Evolutionary conservation across 2,329 filamentous ascomycete genomes (phyloP), one percentile per base, ranked within the genome.

Genomic region (Byssochlamys sp.): DNA sequence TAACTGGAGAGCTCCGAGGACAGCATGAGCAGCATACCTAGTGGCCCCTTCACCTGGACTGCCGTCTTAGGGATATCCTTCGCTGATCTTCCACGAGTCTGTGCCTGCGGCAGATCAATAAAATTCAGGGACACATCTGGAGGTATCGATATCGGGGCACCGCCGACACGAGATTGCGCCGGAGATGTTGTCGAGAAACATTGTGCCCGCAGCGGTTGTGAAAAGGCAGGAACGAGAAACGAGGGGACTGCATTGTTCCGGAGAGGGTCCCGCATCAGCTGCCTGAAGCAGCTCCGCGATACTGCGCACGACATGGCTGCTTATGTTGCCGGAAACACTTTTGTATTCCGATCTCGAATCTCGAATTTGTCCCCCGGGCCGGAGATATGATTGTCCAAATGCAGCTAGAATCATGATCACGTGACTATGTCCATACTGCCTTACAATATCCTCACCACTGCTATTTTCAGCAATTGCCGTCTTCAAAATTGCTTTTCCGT

Each of bases 131-230:
- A 87, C 58, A 99, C 94, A 61, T 90, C 89, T 0, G 89, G 86
- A 0, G 92, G 92, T 31, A 96, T 80, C 56, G 89, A 86, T 55
- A 96, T 82, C 26, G 89, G 83, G 59, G 88, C 88, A 65, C 85
- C 82, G 66, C 94, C 94, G 61, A 99, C 87, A 80, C 96, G 94
- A 51, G 92, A 96, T 58, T 80, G 76, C 65, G 81, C 80, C 69
- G 76, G 74, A 55, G 84, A 71, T 50, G 89, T 87, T 49, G 84
- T 86, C 57, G 89, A 91, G 78, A 96, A 96, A 61, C 76, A 75
- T 68, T 81, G 79, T 62, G 69, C 65, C 55, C 63, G 65, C 54
- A 54, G 75, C 61, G 63, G 73, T 56, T 63, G 74, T 62, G 68
- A 84, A 75, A 90, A 86, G 53, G 86, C 85, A 11, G 89, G 88